Conservation (phyloP, 176 grass and related monocot species). For the Saccharum officinarum region DNA sequence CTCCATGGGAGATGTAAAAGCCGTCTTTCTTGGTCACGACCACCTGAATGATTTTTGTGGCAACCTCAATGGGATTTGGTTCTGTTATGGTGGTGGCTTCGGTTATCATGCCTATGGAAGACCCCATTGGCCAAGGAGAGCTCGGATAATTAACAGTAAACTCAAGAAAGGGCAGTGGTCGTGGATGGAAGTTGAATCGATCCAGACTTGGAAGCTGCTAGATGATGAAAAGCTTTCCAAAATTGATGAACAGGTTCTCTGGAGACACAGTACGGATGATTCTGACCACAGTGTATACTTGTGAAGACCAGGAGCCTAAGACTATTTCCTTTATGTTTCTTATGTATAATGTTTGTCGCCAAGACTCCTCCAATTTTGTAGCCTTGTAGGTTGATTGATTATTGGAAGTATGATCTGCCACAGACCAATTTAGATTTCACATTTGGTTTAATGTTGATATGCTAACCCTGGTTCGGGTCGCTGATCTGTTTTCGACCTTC, state of each 20-base stretch:
- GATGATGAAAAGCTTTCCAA: conserved; percentile 69
- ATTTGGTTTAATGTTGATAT: neutral
- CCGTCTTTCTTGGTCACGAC: conserved; percentile 90
- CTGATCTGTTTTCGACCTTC: neutral
- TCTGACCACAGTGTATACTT: neutral
- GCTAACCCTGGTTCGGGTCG: conserved; percentile 7
- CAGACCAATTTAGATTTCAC: neutral
- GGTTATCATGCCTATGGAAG: conserved; percentile 92
- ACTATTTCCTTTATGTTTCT: neutral
- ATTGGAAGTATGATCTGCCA: conserved; percentile 3
- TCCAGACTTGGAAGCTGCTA: conserved; percentile 79
- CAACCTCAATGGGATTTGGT: conserved; percentile 62
- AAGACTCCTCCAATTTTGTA: neutral
- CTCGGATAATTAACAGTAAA: conserved; percentile 49
- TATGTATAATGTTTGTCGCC: conserved; percentile 16
- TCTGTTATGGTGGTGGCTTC: conserved; percentile 95
- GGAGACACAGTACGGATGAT: conserved; percentile 33
- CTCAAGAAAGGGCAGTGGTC: conserved; percentile 59
- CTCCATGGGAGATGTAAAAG: conserved; percentile 84
- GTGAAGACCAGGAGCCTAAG: neutral
- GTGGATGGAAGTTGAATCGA: conserved; percentile 61
- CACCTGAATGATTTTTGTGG: conserved; percentile 97
- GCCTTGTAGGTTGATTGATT: conserved; percentile 23
- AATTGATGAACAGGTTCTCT: conserved; percentile 83
- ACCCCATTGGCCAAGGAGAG: conserved; percentile 72